Percentiles rank a stretch among this genome's conserved stretches.
phyloP scores from a whole-genome alignment of 2,329 filamentous ascomycete species.

The Sordariomycetes sp. region DNA sequence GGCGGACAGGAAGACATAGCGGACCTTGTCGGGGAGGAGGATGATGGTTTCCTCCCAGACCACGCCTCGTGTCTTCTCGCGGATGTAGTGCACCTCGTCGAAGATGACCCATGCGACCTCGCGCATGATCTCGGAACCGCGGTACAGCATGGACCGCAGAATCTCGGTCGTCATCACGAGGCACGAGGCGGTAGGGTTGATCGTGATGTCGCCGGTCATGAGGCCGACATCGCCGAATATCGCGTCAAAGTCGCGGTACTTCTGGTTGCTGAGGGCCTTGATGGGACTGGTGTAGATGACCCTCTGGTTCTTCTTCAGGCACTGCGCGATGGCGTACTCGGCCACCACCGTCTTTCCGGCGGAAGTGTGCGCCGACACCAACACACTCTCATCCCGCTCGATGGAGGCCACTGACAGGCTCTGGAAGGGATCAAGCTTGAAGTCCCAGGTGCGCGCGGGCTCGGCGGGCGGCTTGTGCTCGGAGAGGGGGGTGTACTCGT shows the following conservation, averaged over 20 bases:
- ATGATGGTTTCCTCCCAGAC: slow-evolving; percentile 99
- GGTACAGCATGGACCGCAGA: slow-evolving; percentile 95
- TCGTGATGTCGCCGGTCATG: slow-evolving; percentile 98
- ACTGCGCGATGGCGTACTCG: slow-evolving; percentile 96
- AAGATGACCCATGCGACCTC: slow-evolving; percentile 98
- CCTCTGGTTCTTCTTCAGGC: slow-evolving; percentile 91
- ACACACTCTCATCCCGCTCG: slow-evolving; percentile 87
- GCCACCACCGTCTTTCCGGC: slow-evolving; percentile 97
- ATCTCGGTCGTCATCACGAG: slow-evolving; percentile 99
- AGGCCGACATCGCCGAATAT: slow-evolving; percentile 95
- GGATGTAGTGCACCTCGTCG: slow-evolving; percentile 97
- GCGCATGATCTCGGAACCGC: slow-evolving; percentile 98
- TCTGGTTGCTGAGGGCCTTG: slow-evolving; percentile 97
- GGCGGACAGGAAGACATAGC: slow-evolving; percentile 95
- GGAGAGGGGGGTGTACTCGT: slow-evolving; percentile 90
- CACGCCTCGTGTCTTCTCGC: slow-evolving; percentile 87
- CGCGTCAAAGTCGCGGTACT: slow-evolving; percentile 90
- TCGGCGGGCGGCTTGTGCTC: slow-evolving; percentile 83
- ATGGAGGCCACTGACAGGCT: slow-evolving; percentile 91
- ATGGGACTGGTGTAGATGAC: slow-evolving; percentile 99
- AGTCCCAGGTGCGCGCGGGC: slow-evolving; percentile 75
- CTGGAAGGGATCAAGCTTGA: slow-evolving; percentile 95
- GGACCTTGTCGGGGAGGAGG: slow-evolving; percentile 92
- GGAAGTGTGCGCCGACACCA: slow-evolving; percentile 95
- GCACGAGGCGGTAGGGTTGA: slow-evolving; percentile 96